Base-by-base conservation (phyloP, 345 rosid species). In the Clausena lansium region DNA sequence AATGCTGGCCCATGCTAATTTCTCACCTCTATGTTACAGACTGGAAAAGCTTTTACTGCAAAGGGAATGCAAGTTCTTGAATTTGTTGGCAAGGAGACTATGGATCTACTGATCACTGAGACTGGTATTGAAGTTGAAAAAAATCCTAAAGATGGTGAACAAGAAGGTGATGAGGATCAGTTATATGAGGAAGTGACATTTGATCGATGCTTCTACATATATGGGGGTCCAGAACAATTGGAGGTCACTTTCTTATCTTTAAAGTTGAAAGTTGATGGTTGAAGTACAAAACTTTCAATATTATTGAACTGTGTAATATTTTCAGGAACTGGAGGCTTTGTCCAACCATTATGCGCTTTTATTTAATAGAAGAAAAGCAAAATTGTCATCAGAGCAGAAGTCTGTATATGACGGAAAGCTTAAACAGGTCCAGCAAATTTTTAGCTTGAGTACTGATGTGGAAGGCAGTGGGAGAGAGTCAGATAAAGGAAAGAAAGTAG, bases 1-100 rank as follows among this genome's bases (percentile, higher is more conserved):
- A 68, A 32, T 73, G 25, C 58, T 69, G 22, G 50, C 38, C 67
- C 64, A 67, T 67, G 64, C 66, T 84, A 65, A 79, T 27, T 70
- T 55, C 69, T 78, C 39, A 24, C 39, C 66, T 73, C 68, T 58
- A 14, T 77, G 17, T 66, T 87, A 59, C 89, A 93, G 99, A 86
- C 98, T 38, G 98, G 99, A 85, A 94, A 87, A 87, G 91, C 98
- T 76, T 91, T 94, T 79, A 94, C 97, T 32, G 85, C 97, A 19
- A 97, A 88, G 91, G 99, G 99, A 77, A 91, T 94, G 83, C 94
- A 93, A 90, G 98, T 97, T 82, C 98, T 97, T 82, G 99, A 97
- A 80, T 86, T 80, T 78, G 94, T 97, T 55, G 97, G 98, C 61
- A 97, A 97, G 86, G 99, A 97, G 84, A 94, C 98, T 20, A 86